Evolutionary conservation across 2,329 filamentous ascomycete genomes (phyloP).

Genomic region (Ophiostoma sp.): DNA sequence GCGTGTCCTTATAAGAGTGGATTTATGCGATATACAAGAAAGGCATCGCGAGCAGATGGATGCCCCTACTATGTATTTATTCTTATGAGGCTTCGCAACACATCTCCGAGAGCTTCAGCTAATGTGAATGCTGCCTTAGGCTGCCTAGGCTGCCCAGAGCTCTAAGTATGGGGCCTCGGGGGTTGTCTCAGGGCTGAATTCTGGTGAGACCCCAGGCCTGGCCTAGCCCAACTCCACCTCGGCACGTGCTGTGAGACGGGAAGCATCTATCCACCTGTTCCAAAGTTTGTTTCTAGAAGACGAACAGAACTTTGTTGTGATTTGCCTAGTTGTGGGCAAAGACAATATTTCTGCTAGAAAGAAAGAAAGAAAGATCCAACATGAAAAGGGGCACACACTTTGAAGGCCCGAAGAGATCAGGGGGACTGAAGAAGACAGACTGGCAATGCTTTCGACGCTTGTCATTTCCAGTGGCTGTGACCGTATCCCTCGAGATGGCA

Average conservation of each 20-base stretch:
- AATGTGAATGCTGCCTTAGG: neutral
- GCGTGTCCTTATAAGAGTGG: neutral
- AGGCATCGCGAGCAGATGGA: neutral
- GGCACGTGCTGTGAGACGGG: conserved; percentile 1
- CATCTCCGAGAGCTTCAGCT: neutral
- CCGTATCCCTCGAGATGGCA: neutral
- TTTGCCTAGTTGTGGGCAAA: no score
- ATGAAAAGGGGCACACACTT: neutral
- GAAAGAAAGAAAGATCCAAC: no score
- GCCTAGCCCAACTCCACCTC: neutral
- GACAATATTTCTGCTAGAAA: no score
- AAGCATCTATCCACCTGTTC: neutral
- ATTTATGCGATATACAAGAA: neutral
- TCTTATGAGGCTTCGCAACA: neutral
- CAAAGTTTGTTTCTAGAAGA: neutral
- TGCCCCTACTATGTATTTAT: neutral
- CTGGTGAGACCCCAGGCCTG: neutral
- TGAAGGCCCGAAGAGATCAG: no score
- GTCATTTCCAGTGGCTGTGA: no score
- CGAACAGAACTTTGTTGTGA: neutral
- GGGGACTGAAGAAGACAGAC: no score
- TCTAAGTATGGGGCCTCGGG: neutral
- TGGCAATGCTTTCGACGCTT: neutral
- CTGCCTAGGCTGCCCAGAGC: conserved; percentile 1
- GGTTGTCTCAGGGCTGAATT: neutral